These are phyloP conservation scores for Dioszegia crocea DNA, from an alignment of 768 basidiomycete genomes.

Conservation along the genomic window DNA sequence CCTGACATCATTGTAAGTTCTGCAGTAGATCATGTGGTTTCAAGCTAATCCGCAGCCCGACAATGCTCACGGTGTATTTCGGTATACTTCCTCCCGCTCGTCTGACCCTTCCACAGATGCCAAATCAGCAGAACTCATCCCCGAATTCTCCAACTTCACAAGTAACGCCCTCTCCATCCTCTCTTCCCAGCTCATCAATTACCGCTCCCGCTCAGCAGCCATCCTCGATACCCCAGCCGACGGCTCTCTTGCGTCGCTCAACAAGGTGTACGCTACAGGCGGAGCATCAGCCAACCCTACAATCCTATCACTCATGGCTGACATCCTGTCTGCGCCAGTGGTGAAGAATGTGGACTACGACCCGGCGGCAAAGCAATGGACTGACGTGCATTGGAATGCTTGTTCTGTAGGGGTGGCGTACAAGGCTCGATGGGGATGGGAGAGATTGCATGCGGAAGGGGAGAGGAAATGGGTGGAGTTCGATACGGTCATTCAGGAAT, in stretches of 20 bases:
- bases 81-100: slow-evolving; percentile 22
- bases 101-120: slow-evolving; percentile 14
- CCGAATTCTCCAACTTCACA: slow-evolving; percentile 50
- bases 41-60: slow-evolving; percentile 54
- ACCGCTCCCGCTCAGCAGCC: slow-evolving; percentile 64
- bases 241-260: slow-evolving; percentile 49
- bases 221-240: slow-evolving; percentile 50
- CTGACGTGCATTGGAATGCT: slow-evolving; percentile 36
- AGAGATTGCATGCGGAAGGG: slow-evolving; percentile 15
- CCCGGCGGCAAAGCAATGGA: slow-evolving; percentile 18
- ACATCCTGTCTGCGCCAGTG: slow-evolving; percentile 72
- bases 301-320: slow-evolving; percentile 70
- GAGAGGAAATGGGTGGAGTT: slow-evolving; percentile 25
- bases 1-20: slow-evolving; percentile 68
- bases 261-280: slow-evolving; percentile 70
- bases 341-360: slow-evolving; percentile 52
- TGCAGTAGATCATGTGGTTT: neutral
- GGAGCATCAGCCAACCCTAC: slow-evolving; percentile 70
- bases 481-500: slow-evolving; percentile 33
- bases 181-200: slow-evolving; percentile 79
- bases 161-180: slow-evolving; percentile 62
- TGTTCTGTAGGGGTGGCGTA: slow-evolving; percentile 42
- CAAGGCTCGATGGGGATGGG: slow-evolving; percentile 44
- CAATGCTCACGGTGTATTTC: slow-evolving; percentile 65
- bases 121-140: slow-evolving; percentile 17